A percentile compares a stretch with the other conserved stretches of the same genome.
phyloP scores from a whole-genome alignment of 1,284 basidiomycete species.

The Ustilago lituana region DNA sequence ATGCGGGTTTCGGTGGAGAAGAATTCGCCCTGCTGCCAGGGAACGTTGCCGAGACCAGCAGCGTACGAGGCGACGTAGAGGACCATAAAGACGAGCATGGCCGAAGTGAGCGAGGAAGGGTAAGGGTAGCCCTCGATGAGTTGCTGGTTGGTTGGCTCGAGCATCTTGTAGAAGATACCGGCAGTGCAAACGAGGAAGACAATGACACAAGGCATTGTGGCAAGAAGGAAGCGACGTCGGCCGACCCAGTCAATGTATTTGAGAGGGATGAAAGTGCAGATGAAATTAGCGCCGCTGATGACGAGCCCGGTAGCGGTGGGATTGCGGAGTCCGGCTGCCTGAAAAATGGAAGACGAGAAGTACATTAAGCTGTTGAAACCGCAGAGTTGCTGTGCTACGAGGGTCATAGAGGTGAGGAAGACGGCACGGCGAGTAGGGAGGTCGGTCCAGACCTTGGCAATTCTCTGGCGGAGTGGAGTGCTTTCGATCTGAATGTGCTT shows the following conservation, averaged over 20 bases:
- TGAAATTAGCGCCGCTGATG: constrained; percentile 70
- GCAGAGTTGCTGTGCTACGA: constrained; percentile 63
- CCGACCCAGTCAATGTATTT: constrained; percentile 80
- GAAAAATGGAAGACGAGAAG: constrained; percentile 67
- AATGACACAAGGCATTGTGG: constrained; percentile 80
- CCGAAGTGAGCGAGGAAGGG: constrained; percentile 74
- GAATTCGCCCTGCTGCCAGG: constrained; percentile 87
- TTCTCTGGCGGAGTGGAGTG: constrained; percentile 13
- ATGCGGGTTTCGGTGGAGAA: constrained; percentile 77
- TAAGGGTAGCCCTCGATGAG: constrained; percentile 76
- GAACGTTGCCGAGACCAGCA: constrained; percentile 74
- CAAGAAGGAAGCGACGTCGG: constrained; percentile 79
- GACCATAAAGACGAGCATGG: constrained; percentile 82
- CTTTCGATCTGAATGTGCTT: constrained; percentile 60
- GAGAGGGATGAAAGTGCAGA: constrained; percentile 82
- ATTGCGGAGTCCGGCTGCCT: constrained; percentile 66
- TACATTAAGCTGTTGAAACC: constrained; percentile 69
- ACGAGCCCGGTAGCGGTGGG: constrained; percentile 64
- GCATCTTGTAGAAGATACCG: constrained; percentile 79
- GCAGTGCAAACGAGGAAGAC: constrained; percentile 77
- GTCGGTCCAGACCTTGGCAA: constrained; percentile 44
- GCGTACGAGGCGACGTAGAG: constrained; percentile 84
- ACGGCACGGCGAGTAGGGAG: constrained; percentile 34
- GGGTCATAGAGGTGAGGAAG: constrained; percentile 39
- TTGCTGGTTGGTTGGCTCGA: constrained; percentile 74